A percentile compares a stretch with the other conserved stretches of the same genome.
These are phyloP conservation scores for Tolypocladium sp. DNA, from an alignment of 2,329 filamentous ascomycete genomes.

Conservation along the genomic window DNA sequence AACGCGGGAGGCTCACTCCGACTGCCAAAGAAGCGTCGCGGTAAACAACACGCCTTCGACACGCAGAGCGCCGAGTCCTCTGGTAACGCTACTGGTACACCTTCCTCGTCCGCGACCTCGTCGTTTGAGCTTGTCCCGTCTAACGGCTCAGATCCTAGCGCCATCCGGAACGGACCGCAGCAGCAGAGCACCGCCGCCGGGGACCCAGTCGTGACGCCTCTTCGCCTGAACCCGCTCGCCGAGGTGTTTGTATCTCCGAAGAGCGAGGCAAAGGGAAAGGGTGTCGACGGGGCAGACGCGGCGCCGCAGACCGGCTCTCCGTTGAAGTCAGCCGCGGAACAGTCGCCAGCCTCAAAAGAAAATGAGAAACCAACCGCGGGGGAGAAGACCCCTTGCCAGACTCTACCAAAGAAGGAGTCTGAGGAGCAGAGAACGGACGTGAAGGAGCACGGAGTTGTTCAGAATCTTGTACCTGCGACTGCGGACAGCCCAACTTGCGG, in stretches of 20 bases:
- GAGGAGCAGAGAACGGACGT: neutral
- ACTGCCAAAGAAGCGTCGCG: slow-evolving; percentile 19
- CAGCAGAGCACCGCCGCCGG: neutral
- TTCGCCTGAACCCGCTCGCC: slow-evolving; percentile 1
- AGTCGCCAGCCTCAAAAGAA: neutral
- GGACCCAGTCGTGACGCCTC: neutral
- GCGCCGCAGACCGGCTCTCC: neutral
- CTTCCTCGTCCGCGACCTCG: slow-evolving; percentile 2
- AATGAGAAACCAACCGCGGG: neutral
- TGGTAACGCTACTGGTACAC: neutral
- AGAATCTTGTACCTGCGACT: too few relatives aligned
- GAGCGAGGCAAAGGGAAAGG: neutral
- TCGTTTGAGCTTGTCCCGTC: neutral
- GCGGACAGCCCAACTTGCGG: neutral
- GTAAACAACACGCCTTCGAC: slow-evolving; percentile 3
- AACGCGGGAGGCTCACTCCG: slow-evolving; percentile 23
- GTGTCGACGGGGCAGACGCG: neutral
- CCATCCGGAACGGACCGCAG: neutral
- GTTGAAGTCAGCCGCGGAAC: neutral
- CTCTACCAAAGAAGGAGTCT: neutral
- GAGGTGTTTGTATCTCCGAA: neutral
- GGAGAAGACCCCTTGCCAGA: neutral
- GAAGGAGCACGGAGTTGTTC: neutral
- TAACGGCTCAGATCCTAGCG: neutral
- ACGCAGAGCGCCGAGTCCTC: neutral